Percentiles rank a stretch among this genome's conserved stretches.
phyloP scores from a whole-genome alignment of 2,329 filamentous ascomycete species.

The Stagonosporopsis chrysanthemi region DNA sequence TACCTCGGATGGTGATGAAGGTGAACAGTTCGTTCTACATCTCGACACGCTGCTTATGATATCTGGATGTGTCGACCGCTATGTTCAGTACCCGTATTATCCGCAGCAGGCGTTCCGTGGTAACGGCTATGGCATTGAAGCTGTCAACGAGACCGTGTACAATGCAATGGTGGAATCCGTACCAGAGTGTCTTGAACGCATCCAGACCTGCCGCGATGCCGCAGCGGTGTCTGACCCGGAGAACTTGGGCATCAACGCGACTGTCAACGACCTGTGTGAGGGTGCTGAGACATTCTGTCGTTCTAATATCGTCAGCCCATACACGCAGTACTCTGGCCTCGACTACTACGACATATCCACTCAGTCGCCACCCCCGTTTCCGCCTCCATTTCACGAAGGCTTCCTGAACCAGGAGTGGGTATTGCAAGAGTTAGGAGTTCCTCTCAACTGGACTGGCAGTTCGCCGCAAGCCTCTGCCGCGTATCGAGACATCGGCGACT shows the following conservation, averaged over 20 bases:
- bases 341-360: conserved; percentile 33
- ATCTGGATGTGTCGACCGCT: conserved; percentile 54
- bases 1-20: conserved; percentile 18
- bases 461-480: conserved; percentile 28
- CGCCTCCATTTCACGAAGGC: conserved; percentile 26
- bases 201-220: conserved; percentile 20
- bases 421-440: conserved; percentile 64
- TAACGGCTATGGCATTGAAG: conserved; percentile 63
- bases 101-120: conserved; percentile 58
- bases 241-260: conserved; percentile 36
- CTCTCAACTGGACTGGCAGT: conserved; percentile 55
- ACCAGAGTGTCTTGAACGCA: conserved; percentile 24
- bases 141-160: conserved; percentile 50
- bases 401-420: conserved; percentile 59
- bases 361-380: conserved; percentile 29
- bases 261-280: conserved; percentile 55
- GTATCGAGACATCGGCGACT: conserved; percentile 51
- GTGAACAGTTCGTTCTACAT: conserved; percentile 22
- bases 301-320: conserved; percentile 26
- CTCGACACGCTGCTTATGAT: conserved; percentile 59
- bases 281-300: conserved; percentile 57
- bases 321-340: conserved; percentile 23
- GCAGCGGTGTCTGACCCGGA: conserved; percentile 45
- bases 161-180: conserved; percentile 25
- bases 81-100: conserved; percentile 55